These are phyloP conservation scores for Lanmaoa rubissima DNA, from an alignment of 768 basidiomycete genomes.

Conservation along the genomic window DNA sequence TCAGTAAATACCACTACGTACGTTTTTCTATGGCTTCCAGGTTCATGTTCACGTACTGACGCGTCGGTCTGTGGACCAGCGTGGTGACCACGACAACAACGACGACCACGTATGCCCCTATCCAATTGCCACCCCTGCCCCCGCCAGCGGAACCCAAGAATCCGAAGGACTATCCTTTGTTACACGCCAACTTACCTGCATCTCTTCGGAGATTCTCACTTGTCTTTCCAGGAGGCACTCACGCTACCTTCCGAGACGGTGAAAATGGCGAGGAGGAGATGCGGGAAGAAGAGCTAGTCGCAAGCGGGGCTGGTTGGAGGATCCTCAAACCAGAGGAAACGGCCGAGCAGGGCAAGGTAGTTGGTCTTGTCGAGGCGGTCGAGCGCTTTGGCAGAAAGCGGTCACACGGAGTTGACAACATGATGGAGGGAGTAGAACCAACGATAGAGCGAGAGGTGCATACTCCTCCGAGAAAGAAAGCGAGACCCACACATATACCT, in stretches of 20 bases:
- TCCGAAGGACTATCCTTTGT: constrained; percentile 74
- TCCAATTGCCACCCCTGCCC: constrained; percentile 73
- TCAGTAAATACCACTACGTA: constrained; percentile 86
- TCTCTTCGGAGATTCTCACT: constrained; percentile 75
- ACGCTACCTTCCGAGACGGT: constrained; percentile 76
- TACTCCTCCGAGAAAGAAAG: constrained; percentile 72
- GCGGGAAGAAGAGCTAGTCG: constrained; percentile 68
- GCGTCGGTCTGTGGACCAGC: constrained; percentile 40
- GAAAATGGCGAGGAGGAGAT: constrained; percentile 61
- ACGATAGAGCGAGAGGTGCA: constrained; percentile 44
- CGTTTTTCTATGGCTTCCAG: constrained; percentile 26
- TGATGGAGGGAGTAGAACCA: constrained; percentile 76
- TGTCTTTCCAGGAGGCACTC: constrained; percentile 76
- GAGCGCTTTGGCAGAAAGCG: constrained; percentile 74
- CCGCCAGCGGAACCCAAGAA: constrained; percentile 70
- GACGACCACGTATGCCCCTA: constrained; percentile 88
- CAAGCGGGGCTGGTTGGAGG: constrained; percentile 69
- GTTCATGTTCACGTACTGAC: constrained; percentile 15
- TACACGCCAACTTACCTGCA: constrained; percentile 70
- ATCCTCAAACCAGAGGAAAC: constrained; percentile 69
- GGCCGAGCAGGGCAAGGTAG: constrained; percentile 45
- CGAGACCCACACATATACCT: constrained; percentile 57
- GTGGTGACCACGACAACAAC: constrained; percentile 92
- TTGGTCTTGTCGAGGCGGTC: constrained; percentile 75
- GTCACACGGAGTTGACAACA: constrained; percentile 48